Evolutionary conservation across 2,329 filamentous ascomycete species (phyloP).

Genomic region (Nigrospora osmanthi): DNA sequence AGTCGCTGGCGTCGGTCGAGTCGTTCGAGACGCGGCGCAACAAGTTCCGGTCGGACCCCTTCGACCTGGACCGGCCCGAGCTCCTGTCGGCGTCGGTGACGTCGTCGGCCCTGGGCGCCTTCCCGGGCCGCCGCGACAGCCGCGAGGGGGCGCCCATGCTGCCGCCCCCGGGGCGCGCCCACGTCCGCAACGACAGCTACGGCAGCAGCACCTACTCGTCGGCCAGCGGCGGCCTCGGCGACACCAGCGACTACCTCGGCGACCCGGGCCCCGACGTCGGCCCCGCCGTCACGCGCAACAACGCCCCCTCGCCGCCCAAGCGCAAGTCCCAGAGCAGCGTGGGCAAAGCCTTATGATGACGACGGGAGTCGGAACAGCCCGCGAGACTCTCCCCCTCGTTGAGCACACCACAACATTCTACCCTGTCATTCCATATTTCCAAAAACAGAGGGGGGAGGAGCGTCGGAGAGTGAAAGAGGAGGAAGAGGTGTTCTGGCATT

Average conservation of each 20-base stretch:
- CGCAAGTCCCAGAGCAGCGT: conserved; percentile 18
- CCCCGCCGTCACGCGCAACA: conserved; percentile 22
- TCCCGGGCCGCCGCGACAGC: conserved; percentile 6
- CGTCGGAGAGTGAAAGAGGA: too few relatives aligned
- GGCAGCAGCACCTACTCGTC: conserved; percentile 34
- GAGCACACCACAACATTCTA: too few relatives aligned
- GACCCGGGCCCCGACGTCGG: conserved; percentile 49
- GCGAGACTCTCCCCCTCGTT: too few relatives aligned
- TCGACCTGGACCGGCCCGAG: conserved; percentile 52
- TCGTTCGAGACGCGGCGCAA: conserved; percentile 38
- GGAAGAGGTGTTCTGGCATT: too few relatives aligned
- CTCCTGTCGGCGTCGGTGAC: conserved; percentile 25
- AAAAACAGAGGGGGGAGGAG: too few relatives aligned
- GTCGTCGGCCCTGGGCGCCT: conserved; percentile 16
- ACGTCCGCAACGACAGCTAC: conserved; percentile 29
- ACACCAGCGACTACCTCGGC: conserved; percentile 35
- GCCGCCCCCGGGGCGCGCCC: conserved; percentile 21
- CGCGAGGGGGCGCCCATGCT: conserved; percentile 10
- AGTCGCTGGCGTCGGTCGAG: conserved; percentile 31
- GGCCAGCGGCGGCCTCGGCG: conserved; percentile 39
- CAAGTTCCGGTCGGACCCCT: conserved; percentile 56
- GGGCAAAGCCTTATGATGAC: conserved; percentile 19
- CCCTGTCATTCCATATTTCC: too few relatives aligned
- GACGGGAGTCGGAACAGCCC: background rate
- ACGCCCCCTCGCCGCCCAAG: conserved; percentile 13